Percentiles rank a stretch among this genome's conserved stretches.
phyloP scores from a whole-genome alignment of 129 eudicot genomes.

The Arctium lappa region DNA sequence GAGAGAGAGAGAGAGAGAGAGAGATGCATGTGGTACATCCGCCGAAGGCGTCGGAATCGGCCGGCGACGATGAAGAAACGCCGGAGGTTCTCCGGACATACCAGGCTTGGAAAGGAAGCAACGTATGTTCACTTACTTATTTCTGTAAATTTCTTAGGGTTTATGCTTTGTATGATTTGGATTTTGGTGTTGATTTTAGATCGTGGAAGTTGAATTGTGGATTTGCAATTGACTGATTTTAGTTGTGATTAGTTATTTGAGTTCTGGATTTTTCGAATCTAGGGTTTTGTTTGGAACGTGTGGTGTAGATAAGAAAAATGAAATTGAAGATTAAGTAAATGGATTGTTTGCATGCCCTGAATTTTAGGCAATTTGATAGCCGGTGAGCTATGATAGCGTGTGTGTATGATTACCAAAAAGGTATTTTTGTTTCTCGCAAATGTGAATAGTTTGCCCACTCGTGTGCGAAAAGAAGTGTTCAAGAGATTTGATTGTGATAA shows the following conservation, averaged over 20 bases:
- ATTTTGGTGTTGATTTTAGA: background rate
- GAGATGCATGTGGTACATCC: slow-evolving; percentile 52
- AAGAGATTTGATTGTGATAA: background rate
- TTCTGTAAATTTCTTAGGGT: background rate
- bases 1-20: slow-evolving; percentile 27
- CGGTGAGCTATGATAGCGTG: background rate
- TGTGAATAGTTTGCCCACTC: background rate
- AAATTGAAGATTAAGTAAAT: background rate
- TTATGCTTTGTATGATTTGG: background rate
- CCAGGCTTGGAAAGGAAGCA: slow-evolving; percentile 64
- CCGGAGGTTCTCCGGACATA: slow-evolving; percentile 42
- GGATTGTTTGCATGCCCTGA: background rate
- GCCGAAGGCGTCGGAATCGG: slow-evolving; percentile 34
- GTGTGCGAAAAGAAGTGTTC: background rate
- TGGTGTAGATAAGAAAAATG: background rate
- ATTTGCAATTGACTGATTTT: background rate
- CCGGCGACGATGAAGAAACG: slow-evolving; percentile 23
- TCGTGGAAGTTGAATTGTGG: slow-evolving; percentile 5
- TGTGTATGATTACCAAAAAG: background rate
- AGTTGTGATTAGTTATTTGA: background rate
- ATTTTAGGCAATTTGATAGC: slow-evolving; percentile 6
- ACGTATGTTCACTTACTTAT: slow-evolving; percentile 30
- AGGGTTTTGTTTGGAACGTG: slow-evolving; percentile 13
- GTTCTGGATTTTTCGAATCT: slow-evolving; percentile 1
- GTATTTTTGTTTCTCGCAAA: background rate